A percentile compares a stretch with the other conserved stretches of the same genome.
phyloP scores from a whole-genome alignment of 208 protist species.

The Vickermania ingenoplastis region DNA sequence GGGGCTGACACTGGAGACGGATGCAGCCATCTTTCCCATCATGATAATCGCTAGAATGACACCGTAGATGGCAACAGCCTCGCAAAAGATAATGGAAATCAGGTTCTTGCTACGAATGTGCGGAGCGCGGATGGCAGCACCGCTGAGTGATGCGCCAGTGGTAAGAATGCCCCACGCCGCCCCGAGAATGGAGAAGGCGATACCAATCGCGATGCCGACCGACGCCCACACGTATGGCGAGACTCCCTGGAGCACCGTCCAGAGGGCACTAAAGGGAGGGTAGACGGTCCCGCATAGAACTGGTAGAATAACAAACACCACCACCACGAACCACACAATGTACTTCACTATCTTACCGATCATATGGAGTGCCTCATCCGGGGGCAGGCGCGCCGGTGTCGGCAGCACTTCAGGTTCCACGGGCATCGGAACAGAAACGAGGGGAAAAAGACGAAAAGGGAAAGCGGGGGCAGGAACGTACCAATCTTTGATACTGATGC shows the following conservation, averaged over 20 bases:
- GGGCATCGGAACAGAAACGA: slow-evolving; percentile 56
- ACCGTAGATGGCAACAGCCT: slow-evolving; percentile 98
- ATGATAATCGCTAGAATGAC: slow-evolving; percentile 99
- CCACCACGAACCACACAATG: slow-evolving; percentile 42
- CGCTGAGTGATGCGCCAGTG: slow-evolving; percentile 78
- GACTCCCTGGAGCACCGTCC: slow-evolving; percentile 49
- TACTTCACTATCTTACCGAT: slow-evolving; percentile 36
- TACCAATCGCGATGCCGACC: slow-evolving; percentile 69
- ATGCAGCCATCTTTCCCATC: slow-evolving; percentile 84
- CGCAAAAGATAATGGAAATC: slow-evolving; percentile 98
- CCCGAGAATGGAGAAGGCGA: slow-evolving; percentile 78
- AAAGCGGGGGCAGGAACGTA: background rate
- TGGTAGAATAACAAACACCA: slow-evolving; percentile 70
- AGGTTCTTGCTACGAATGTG: slow-evolving; percentile 91
- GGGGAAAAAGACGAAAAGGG: background rate
- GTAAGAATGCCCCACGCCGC: slow-evolving; percentile 87
- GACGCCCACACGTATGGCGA: slow-evolving; percentile 75
- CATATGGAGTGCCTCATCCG: slow-evolving; percentile 65
- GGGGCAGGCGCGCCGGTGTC: slow-evolving; percentile 60
- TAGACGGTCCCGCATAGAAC: slow-evolving; percentile 71
- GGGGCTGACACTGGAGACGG: slow-evolving; percentile 25
- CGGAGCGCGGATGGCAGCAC: slow-evolving; percentile 76
- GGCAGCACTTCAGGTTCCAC: slow-evolving; percentile 76
- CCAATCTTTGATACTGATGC: too few relatives aligned
- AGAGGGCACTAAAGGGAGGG: slow-evolving; percentile 69